Evolutionary conservation across 306 rosid genomes (phyloP), one percentile per base, ranked within the genome.

Genomic region (Rosa rugosa): DNA sequence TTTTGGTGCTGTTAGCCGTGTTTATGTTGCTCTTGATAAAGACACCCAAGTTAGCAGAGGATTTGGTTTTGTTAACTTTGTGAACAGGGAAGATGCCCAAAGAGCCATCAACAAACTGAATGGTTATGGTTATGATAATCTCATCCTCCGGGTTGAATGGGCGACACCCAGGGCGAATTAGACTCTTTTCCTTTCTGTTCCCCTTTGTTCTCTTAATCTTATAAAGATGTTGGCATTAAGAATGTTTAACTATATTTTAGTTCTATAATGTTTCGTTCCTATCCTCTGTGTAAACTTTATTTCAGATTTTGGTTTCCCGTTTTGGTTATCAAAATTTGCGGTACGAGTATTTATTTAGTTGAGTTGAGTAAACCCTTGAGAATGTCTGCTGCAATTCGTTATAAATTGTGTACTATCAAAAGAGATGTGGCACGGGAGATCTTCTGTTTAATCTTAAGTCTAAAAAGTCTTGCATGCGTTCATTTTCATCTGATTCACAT

Each of bases 31-130:
- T 36, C 78, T 94, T 50, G 99, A 94, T 85, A 94, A 94, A 27
- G 93, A 91, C 86, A 94, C 97, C 44, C 77, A 92, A 56, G 84
- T 88, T 77, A 94, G 99, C 85, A 86, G 99, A 75, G 99, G 99
- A 11, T 94, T 94, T 83, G 99, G 99, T 34, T 94, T 94, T 83
- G 97, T 94, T 0, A 92, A 94, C 86, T 94, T 94, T 74, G 99
- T 91, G 49, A 92, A 88, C 90, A 84, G 96, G 64, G 99, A 94
- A 68, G 99, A 94, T 69, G 99, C 97, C 1, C 99, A 92, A 76
- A 87, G 97, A 83, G 93, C 99, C 36, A 94, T 94, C 71, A 88
- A 79, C 92, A 94, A 94, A 47, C 95, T 94, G 44, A 94, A 94
- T 75, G 99, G 99, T 14, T 95, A 95, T 57, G 99, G 98, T 23